Base-by-base conservation (phyloP, 1,284 basidiomycete genomes). In the Boletus sp. region DNA sequence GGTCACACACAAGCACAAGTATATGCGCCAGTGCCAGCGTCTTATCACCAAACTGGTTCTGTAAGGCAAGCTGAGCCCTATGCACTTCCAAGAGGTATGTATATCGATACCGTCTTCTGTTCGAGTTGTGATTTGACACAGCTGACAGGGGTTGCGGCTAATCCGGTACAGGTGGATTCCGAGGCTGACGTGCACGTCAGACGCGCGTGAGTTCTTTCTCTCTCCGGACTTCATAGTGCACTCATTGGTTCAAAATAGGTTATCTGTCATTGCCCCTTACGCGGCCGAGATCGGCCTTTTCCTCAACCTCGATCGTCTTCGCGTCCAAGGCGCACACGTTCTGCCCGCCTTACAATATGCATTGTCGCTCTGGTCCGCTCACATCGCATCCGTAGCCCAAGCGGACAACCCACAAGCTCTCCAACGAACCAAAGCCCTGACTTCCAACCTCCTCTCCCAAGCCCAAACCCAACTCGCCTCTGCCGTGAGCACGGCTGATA, bases 291-390 rank as follows among this genome's bases (percentile, higher is more conserved):
- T 71, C 10, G 65, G 68, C 4, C 60, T 72, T 39, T 72, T 70
- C 46, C 58, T 71, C 27, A 46, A 67, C 41, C 12, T 52, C 3
- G 50, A 50, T 14, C 66, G 68, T 16, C 67, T 73, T 26, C 57
- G 59, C 7, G 46, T 52, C 5, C 55, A 35, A 30, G 56, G 46
- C 8, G 33, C 45, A 16, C 54, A 58, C 13, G 59, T 67, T 20
- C 50, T 61, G 12, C 66, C 67, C 4, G 66, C 65, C 3, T 58
- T 76, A 2, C 46, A 68, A 22, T 65, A 56, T 41, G 54, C 57
- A 1, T 59, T 74, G 14, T 64, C 63, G 5, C 57, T 77, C 2
- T 72, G 70, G 65, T 72, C 67, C 7, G 52, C 67, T 20, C 63
- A 64, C 33, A 51, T 74, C 8, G 60, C 66, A 2, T 50, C 36